Evolutionary conservation across 768 basidiomycete genomes (phyloP).

Genomic region (Kwoniella sp.): DNA sequence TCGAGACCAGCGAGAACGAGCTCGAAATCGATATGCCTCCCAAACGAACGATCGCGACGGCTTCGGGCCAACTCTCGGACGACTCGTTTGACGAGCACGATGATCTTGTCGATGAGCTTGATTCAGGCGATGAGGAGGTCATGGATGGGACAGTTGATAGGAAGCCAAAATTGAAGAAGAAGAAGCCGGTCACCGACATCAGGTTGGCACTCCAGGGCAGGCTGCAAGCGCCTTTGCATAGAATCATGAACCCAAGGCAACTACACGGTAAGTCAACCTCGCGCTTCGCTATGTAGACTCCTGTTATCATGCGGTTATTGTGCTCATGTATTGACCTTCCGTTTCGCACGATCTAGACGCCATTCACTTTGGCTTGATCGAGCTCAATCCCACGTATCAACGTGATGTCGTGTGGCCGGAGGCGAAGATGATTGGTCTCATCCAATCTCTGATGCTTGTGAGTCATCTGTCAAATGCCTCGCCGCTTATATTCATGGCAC

Average conservation of each 20-base stretch:
- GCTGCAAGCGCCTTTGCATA: conserved; percentile 22
- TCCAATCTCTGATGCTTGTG: conserved; percentile 47
- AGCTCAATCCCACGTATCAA: conserved; percentile 42
- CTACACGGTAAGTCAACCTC: conserved; percentile 35
- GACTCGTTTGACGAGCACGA: conserved; percentile 21
- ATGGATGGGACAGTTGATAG: conserved; percentile 6
- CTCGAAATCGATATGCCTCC: conserved; percentile 4
- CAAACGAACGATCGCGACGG: conserved; percentile 4
- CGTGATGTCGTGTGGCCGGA: conserved; percentile 50
- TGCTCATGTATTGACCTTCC: conserved; percentile 6
- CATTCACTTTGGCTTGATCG: conserved; percentile 37
- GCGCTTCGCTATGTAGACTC: not conserved
- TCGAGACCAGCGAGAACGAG: too few species aligned
- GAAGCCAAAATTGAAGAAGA: conserved; percentile 18
- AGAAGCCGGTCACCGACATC: not conserved
- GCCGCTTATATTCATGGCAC: too few species aligned
- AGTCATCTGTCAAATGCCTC: conserved; percentile 11
- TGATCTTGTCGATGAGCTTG: conserved; percentile 22
- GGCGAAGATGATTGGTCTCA: conserved; percentile 40
- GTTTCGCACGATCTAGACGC: conserved; percentile 18
- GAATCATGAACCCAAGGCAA: conserved; percentile 23
- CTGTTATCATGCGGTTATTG: not conserved
- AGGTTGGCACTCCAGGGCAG: conserved; percentile 14
- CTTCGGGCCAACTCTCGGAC: conserved; percentile 18
- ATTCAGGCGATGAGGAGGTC: not conserved